Base-by-base conservation (phyloP, 192 early-diverging fungal species). In the Neocallimastix lanati region DNA sequence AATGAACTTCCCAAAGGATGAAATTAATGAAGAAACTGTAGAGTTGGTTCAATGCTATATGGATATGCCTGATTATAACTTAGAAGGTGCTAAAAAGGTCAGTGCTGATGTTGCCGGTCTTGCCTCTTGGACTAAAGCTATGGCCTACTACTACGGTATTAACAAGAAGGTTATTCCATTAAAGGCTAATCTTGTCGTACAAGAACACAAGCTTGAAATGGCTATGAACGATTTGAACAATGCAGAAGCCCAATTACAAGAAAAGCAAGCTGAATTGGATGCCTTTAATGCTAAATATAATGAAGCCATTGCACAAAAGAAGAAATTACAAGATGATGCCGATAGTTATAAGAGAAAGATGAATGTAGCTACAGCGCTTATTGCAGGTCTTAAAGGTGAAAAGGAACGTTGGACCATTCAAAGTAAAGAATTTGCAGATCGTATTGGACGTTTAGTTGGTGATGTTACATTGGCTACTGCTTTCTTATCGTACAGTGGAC, bases 81-180 rank as follows among this genome's bases (percentile, higher is more conserved):
- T 91, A 29, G 90, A 91, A 82, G 90, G 90, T 84, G 90, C 90
- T 76, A 91, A 91, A 83, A 91, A 91, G 81, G 90, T 91, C 82
- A 90, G 88, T 21, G 89, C 82, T 30, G 90, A 91, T 86, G 90
- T 91, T 78, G 90, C 89, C 35, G 90, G 90, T 81, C 82, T 91
- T n/a, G 82, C 86, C 18, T 89, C 90, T 2, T 91, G 90, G 90
- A 87, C 88, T 3, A 82, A 81, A 28, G 88, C 90, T 13, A 91
- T 91, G 90, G 40, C 86, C 29, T 84, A 84, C 79, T 90, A 90
- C 85, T 91, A 85, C 78, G 82, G 83, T 13, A 85, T 91, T 82
- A 91, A 91, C 86, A 91, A 91, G 78, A 90, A 90, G 79, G 90
- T 91, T 29, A 87, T 91, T 50, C 90, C 90, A 21, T 80, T 91